These are phyloP conservation scores for Fraxinus floribunda DNA, from an alignment of 305 asterid species.

Conservation along the genomic window DNA sequence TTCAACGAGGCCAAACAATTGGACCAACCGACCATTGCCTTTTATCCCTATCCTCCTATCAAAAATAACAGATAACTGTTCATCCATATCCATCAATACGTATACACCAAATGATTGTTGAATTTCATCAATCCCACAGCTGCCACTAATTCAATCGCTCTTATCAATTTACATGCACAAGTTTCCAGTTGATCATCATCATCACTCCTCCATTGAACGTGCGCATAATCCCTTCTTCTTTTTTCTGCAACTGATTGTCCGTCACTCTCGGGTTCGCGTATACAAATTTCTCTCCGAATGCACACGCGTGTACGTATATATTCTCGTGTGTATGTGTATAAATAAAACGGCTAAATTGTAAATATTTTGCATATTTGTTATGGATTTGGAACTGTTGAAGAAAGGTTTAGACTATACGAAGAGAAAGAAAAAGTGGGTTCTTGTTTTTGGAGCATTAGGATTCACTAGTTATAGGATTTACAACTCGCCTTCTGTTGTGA, in stretches of 20 bases:
- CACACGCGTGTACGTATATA: not conserved
- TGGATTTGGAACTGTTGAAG: conserved; percentile 41
- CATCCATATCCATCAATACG: conserved; percentile 35
- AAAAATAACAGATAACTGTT: conserved; percentile 23
- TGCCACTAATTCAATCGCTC: conserved; percentile 24
- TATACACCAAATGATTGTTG: not conserved
- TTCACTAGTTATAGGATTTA: conserved; percentile 49
- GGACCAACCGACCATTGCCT: conserved; percentile 20
- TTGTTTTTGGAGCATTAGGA: conserved; percentile 53
- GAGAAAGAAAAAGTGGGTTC: conserved; percentile 48
- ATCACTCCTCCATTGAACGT: conserved; percentile 11
- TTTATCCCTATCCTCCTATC: conserved; percentile 38
- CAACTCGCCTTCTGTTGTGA: conserved; percentile 51
- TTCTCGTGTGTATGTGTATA: not conserved
- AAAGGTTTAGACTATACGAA: conserved; percentile 36
- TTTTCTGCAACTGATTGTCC: conserved; percentile 24
- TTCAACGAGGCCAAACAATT: conserved; percentile 13
- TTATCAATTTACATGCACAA: conserved; percentile 18
- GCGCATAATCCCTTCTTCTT: conserved; percentile 14
- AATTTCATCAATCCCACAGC: conserved; percentile 13
- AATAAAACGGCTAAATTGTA: not conserved
- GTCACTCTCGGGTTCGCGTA: conserved; percentile 20
- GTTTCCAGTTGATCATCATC: conserved; percentile 22
- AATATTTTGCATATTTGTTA: conserved; percentile 16
- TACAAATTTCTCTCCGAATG: conserved; percentile 2